These are phyloP conservation scores for Pseudocercospora pini-densiflorae DNA, from an alignment of 2,329 filamentous ascomycete genomes.

Conservation along the genomic window DNA sequence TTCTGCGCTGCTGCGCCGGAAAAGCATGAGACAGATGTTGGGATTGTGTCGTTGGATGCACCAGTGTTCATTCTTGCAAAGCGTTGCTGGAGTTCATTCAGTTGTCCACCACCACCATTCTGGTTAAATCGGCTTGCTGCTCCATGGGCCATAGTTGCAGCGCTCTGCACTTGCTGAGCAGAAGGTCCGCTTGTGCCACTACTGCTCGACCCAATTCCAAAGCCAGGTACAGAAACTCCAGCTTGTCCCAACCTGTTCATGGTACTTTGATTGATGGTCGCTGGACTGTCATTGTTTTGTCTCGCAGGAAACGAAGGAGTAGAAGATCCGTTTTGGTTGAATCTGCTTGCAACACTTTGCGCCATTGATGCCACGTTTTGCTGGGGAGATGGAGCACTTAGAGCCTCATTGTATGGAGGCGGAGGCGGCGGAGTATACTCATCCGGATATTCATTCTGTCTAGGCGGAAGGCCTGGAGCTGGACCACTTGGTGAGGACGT, in stretches of 20 bases:
- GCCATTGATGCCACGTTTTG: constrained; percentile 14
- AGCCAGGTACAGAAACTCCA: constrained; percentile 76
- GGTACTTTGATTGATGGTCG: constrained; percentile 61
- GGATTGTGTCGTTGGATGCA: constrained; percentile 17
- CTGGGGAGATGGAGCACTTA: constrained; percentile 17
- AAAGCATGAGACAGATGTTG: constrained; percentile 34
- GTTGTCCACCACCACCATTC: constrained; percentile 46
- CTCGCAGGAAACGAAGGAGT: constrained; percentile 5
- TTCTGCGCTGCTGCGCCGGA: constrained; percentile 47
- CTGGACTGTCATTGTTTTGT: constrained; percentile 35
- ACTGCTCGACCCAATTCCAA: constrained; percentile 67
- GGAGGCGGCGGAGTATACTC: constrained; percentile 52
- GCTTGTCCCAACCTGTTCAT: constrained; percentile 70
- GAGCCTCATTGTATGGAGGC: constrained; percentile 54
- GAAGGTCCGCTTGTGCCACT: constrained; percentile 39
- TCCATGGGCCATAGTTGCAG: constrained; percentile 18
- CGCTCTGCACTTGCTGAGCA: constrained; percentile 36
- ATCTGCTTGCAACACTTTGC: constrained; percentile 15
- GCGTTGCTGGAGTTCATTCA: constrained; percentile 70
- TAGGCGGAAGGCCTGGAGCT: constrained; percentile 73
- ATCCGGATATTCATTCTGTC: constrained; percentile 60
- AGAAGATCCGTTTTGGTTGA: constrained; percentile 7
- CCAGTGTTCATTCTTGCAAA: constrained; percentile 60
- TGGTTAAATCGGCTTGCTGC: constrained; percentile 20
- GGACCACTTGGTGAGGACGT: constrained; percentile 23